A percentile compares a stretch with the other conserved stretches of the same genome.
Conservation (phyloP, 139 green algal species). For the Tetratostichococcus sp. region DNA sequence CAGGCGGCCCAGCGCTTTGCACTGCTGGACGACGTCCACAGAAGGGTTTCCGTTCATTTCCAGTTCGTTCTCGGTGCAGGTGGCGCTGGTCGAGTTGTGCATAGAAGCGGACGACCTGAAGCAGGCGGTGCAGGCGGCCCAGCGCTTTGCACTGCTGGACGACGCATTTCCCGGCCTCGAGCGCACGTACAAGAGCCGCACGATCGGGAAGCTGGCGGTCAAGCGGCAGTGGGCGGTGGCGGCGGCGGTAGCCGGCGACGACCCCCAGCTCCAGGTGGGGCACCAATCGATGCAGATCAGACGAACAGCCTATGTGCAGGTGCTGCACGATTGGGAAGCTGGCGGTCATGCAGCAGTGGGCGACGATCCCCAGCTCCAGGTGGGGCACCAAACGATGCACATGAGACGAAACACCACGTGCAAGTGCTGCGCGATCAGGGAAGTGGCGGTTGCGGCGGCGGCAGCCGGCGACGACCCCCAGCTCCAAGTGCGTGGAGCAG, state of each 20-base stretch:
- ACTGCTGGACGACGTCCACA: background rate
- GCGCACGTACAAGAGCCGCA: conserved; percentile 38
- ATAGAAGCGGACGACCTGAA: conserved; percentile 48
- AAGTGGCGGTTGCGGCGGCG: conserved; percentile 42
- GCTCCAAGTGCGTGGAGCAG: conserved; percentile 33
- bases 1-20: no score
- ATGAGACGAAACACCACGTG: conserved; percentile 23
- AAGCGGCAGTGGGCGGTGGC: conserved; percentile 56
- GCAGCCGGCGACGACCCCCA: conserved; percentile 40
- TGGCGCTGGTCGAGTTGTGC: conserved; percentile 40
- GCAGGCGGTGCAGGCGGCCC: conserved; percentile 25
- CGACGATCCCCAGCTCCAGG: conserved; percentile 31
- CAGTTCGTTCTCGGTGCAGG: no score
- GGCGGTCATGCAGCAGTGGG: conserved; percentile 47
- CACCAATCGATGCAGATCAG: no score
- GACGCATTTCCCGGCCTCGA: conserved; percentile 46
- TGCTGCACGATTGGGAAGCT: conserved; percentile 38
- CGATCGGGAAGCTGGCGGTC: conserved; percentile 37
- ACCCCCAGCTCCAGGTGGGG: conserved; percentile 25
- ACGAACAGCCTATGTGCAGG: conserved; percentile 36
- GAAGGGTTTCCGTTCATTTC: no score
- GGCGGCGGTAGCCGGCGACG: conserved; percentile 38
- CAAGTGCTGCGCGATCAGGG: conserved; percentile 34
- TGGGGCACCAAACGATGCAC: no score
- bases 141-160: conserved; percentile 22